Evolutionary conservation across 1,284 basidiomycete species (phyloP).

Genomic region (Thelephora terrestris): DNA sequence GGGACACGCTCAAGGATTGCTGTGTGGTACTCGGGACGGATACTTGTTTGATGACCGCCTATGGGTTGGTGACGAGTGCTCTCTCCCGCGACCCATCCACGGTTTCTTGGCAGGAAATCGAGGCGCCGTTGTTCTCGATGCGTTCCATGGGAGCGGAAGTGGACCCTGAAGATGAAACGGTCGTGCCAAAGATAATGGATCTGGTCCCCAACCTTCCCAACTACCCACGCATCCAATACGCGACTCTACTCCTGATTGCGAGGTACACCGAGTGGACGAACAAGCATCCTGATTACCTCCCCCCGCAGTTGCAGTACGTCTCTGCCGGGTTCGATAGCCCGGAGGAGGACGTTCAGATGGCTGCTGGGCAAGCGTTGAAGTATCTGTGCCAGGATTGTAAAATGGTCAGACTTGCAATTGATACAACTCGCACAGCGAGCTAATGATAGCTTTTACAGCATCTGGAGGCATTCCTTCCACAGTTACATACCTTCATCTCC

Average conservation of each 20-base stretch:
- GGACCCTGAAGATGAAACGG: conserved; percentile 72
- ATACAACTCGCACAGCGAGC: conserved; percentile 5
- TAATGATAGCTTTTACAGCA: conserved; percentile 39
- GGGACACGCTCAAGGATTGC: conserved; percentile 98
- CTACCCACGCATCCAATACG: conserved; percentile 91
- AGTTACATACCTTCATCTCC: conserved; percentile 82
- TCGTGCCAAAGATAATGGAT: conserved; percentile 93
- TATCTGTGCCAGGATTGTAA: conserved; percentile 97
- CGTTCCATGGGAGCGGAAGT: conserved; percentile 97
- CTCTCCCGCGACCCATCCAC: conserved; percentile 44
- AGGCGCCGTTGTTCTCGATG: conserved; percentile 97
- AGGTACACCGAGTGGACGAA: conserved; percentile 98
- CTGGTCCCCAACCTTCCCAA: conserved; percentile 84
- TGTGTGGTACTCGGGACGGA: conserved; percentile 90
- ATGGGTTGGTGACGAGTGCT: conserved; percentile 71
- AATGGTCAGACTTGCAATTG: conserved; percentile 37
- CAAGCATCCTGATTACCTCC: conserved; percentile 81
- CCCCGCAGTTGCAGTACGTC: conserved; percentile 83
- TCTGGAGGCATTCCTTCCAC: conserved; percentile 85
- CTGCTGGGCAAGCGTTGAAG: conserved; percentile 93
- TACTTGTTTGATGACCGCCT: conserved; percentile 73
- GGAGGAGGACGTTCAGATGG: conserved; percentile 80
- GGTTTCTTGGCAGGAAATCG: conserved; percentile 90
- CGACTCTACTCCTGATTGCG: conserved; percentile 90
- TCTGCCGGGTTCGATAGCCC: conserved; percentile 82